A percentile compares a stretch with the other conserved stretches of the same genome.
phyloP scores from a whole-genome alignment of 2,329 filamentous ascomycete species.

The Fusarium verticillioides region DNA sequence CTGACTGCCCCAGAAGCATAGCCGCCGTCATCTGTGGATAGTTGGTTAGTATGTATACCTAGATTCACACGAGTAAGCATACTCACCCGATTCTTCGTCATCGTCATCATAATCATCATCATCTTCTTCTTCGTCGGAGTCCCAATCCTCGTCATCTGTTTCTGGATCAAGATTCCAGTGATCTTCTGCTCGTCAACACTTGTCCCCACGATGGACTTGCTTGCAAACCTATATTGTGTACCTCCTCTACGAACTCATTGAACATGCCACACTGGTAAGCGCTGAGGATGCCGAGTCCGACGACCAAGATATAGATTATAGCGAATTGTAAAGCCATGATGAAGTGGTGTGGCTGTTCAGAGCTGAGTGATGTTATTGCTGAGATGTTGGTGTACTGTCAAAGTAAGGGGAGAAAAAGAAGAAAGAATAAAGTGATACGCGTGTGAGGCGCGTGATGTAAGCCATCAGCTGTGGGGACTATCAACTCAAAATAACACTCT shows the following conservation, averaged over 20 bases:
- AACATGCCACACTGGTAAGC: background rate
- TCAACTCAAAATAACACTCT: no score
- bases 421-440: no score
- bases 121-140: background rate
- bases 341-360: background rate
- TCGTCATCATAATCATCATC: background rate
- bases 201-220: no score
- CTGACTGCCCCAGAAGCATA: background rate
- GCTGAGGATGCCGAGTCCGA: background rate
- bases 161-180: background rate
- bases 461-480: no score
- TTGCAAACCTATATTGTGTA: background rate
- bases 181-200: background rate
- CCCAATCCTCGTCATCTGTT: background rate
- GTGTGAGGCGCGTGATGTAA: no score
- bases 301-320: background rate
- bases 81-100: background rate
- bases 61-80: no score
- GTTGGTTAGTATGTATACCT: background rate
- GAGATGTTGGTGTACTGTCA: background rate
- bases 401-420: no score
- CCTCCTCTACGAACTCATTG: background rate
- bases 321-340: background rate
- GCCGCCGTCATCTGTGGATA: background rate
- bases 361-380: rapidly evolving